A percentile compares a stretch with the other conserved stretches of the same genome.
These are phyloP conservation scores for Tolypocladium guangdongense DNA, from an alignment of 2,329 filamentous ascomycete species.

Conservation along the genomic window DNA sequence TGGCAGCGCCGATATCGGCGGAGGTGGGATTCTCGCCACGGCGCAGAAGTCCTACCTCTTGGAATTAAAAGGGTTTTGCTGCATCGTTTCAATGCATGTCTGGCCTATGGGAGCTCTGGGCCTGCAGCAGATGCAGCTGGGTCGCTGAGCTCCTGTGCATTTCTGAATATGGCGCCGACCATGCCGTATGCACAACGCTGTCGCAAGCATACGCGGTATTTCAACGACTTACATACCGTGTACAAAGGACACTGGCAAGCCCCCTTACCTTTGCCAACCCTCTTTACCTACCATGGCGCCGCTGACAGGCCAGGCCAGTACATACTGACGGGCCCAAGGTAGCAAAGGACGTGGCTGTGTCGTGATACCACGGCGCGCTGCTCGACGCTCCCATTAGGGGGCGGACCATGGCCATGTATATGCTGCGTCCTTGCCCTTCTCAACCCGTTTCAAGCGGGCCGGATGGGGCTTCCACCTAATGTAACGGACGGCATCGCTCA, in stretches of 20 bases:
- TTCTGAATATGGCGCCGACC: no score
- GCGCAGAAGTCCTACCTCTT: neutral
- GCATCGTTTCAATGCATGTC: neutral
- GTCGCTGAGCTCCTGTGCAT: no score
- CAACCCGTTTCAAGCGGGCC: neutral
- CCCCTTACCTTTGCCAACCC: neutral
- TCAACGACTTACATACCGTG: neutral
- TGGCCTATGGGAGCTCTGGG: neutral
- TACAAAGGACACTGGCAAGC: neutral
- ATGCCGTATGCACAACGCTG: no score
- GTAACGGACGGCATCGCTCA: neutral
- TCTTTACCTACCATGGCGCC: neutral
- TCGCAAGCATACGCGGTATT: neutral
- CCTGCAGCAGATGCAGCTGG: neutral
- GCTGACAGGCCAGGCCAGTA: neutral
- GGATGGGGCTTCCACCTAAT: neutral
- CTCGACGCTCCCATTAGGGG: neutral
- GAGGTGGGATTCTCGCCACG: neutral
- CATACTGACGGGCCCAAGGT: no score
- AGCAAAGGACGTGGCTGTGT: neutral
- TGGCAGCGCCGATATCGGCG: neutral
- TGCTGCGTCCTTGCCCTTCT: neutral
- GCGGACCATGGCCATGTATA: neutral
- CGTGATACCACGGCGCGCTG: neutral
- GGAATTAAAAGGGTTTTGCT: neutral